Conservation (phyloP, 192 early-diverging fungal genomes). For the Thamnidium elegans region DNA sequence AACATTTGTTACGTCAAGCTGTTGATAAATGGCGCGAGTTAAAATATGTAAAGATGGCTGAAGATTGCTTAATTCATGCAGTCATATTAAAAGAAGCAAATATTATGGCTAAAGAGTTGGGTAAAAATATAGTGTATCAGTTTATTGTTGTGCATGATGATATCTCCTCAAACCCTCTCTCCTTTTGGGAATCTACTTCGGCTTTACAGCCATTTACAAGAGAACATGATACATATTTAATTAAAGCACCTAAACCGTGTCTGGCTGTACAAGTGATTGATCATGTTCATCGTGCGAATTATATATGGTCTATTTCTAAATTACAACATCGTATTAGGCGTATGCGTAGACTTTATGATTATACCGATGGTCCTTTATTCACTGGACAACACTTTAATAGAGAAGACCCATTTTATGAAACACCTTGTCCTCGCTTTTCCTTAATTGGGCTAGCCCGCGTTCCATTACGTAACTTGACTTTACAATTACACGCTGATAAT, state of each 20-base stretch:
- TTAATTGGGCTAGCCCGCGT: slow-evolving; percentile 50
- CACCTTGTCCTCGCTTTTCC: slow-evolving; percentile 45
- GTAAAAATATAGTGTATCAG: slow-evolving; percentile 77
- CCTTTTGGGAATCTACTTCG: slow-evolving; percentile 49
- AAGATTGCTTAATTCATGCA: slow-evolving; percentile 62
- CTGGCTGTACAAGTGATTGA: slow-evolving; percentile 57
- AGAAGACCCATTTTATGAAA: slow-evolving; percentile 61
- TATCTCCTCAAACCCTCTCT: slow-evolving; percentile 37
- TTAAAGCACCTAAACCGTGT: slow-evolving; percentile 39
- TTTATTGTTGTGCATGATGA: slow-evolving; percentile 69
- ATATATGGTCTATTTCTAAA: slow-evolving; percentile 62
- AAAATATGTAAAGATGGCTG: slow-evolving; percentile 57
- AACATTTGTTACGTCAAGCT: slow-evolving; percentile 17
- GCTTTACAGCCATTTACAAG: slow-evolving; percentile 18
- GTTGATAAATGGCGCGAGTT: slow-evolving; percentile 48
- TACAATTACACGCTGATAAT: slow-evolving; percentile 41
- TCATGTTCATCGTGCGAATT: slow-evolving; percentile 45
- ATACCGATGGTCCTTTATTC: slow-evolving; percentile 48
- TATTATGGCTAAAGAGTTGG: slow-evolving; percentile 79
- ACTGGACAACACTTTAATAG: slow-evolving; percentile 51
- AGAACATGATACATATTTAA: neutral
- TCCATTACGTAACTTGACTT: slow-evolving; percentile 39
- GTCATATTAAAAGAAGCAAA: slow-evolving; percentile 85
- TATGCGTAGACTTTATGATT: slow-evolving; percentile 70
- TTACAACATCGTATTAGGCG: slow-evolving; percentile 57